Base-by-base conservation (phyloP, 1,284 basidiomycete species). In the Ceratobasidium sp. region DNA sequence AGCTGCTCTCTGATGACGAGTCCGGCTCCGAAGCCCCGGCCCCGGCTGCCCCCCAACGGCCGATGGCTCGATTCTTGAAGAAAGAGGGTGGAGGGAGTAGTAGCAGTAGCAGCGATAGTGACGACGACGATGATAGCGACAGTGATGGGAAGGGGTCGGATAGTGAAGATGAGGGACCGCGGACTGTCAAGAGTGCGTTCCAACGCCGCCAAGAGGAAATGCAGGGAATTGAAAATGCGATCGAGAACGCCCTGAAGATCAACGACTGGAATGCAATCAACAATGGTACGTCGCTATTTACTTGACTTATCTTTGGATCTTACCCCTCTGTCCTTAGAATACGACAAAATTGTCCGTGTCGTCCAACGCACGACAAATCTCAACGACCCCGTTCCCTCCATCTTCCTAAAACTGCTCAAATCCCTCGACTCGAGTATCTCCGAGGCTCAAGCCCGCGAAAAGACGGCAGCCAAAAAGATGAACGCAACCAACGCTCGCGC, bases 251-350 rank as follows among this genome's bases (percentile, higher is more conserved):
- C 38, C 88, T 96, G 81, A 97, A 96, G 88, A 97, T 97, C 82
- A 96, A 95, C 82, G 96, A 99, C 86, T 99, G 98, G 98, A 93
- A 93, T 28, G 92, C 92, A 48, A 98, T 97, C 82, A 94, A 93
- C 61, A 93, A 91, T 81, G 96, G 96, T 96, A 81, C 74, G 87
- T 84, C 74, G 4, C 40, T 15, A 54, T 26, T 69, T 33, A 57
- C 44, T 15, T 61, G 38, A 44, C 0, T 33, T 20, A 9, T 50
- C 13, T 12, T 50, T 38, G 56, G 23, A 42, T 46, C 70, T 78
- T 65, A 44, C 79, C 73, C 79, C 78, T 62, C 4, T 28, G 7
- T 48, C 13, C 75, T 4, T 85, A 97, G 98, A 99, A 87, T 98
- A 97, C 85, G 98, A 99, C 87, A 98, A 97, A 85, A 90, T 99